phyloP scores from a whole-genome alignment of 2,329 filamentous ascomycete genomes.

The Chaetomiaceae sp. region DNA sequence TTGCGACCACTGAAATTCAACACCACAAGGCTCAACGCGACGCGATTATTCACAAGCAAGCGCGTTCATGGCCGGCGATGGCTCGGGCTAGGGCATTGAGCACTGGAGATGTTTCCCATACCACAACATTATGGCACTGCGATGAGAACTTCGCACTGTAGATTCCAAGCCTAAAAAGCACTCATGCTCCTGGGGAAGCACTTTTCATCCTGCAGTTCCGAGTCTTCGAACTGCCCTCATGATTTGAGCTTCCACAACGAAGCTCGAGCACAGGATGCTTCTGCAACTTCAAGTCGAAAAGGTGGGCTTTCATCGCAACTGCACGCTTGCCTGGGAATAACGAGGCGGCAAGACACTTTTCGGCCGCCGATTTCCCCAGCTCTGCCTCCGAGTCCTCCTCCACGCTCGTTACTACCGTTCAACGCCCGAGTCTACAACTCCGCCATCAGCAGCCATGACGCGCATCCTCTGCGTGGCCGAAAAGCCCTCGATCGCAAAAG shows the following conservation, averaged over 20 bases:
- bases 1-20: neutral
- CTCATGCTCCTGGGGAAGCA: too few relatives aligned
- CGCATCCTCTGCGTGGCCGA: conserved; percentile 54
- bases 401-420: neutral
- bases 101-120: neutral
- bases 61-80: neutral
- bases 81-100: neutral
- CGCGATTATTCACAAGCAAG: neutral
- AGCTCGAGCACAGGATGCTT: neutral
- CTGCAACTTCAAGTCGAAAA: neutral
- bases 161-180: neutral
- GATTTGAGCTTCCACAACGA: too few relatives aligned
- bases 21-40: neutral
- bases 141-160: neutral
- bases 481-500: conserved; percentile 91
- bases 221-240: too few relatives aligned
- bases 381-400: neutral
- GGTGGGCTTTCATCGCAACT: conserved; percentile 7
- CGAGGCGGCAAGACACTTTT: neutral
- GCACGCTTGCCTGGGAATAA: neutral
- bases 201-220: too few relatives aligned
- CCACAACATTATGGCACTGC: neutral
- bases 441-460: conserved; percentile 38
- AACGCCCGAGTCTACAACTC: neutral
- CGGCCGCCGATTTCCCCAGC: neutral